These are phyloP conservation scores for Sporormia fimetaria DNA, from an alignment of 495 filamentous ascomycete species.

Conservation along the genomic window DNA sequence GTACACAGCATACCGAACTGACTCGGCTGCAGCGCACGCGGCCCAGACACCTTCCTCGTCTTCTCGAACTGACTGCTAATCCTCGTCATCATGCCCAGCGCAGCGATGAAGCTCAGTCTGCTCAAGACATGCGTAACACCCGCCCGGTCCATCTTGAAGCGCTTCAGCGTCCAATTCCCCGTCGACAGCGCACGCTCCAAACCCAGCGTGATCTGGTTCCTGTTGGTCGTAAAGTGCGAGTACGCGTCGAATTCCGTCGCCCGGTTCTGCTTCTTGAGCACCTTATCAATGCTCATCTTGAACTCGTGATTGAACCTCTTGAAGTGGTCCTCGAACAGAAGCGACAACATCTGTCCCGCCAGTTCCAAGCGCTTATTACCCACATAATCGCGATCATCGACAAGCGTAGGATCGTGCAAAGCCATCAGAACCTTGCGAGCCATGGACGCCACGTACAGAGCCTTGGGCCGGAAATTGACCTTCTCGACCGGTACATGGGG, in stretches of 20 bases:
- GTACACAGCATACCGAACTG: slow-evolving; percentile 97
- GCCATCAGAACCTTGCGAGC: slow-evolving; percentile 87
- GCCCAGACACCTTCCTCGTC: slow-evolving; percentile 88
- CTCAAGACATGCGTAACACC: slow-evolving; percentile 95
- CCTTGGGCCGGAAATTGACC: slow-evolving; percentile 88
- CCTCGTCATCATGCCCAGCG: slow-evolving; percentile 99
- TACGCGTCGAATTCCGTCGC: slow-evolving; percentile 78
- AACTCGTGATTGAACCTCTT: slow-evolving; percentile 82
- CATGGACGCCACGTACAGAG: slow-evolving; percentile 93
- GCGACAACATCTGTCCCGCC: slow-evolving; percentile 84
- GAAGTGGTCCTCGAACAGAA: slow-evolving; percentile 95
- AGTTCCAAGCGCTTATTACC: slow-evolving; percentile 94
- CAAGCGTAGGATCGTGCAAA: slow-evolving; percentile 69
- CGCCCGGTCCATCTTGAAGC: slow-evolving; percentile 96
- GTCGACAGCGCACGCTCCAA: slow-evolving; percentile 92
- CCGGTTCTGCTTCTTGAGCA: slow-evolving; percentile 77
- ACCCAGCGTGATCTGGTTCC: slow-evolving; percentile 72
- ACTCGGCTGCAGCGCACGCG: slow-evolving; percentile 88
- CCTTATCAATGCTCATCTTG: slow-evolving; percentile 85
- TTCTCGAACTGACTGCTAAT: slow-evolving; percentile 99
- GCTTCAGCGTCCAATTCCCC: slow-evolving; percentile 93
- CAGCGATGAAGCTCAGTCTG: slow-evolving; percentile 89
- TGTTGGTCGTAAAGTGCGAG: slow-evolving; percentile 61
- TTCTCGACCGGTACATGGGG: slow-evolving; percentile 85
- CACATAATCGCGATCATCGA: slow-evolving; percentile 95